A percentile compares a stretch with the other conserved stretches of the same genome.
These are phyloP conservation scores for Chytriomyces confervae DNA, from an alignment of 192 early-diverging fungal genomes.

Conservation along the genomic window DNA sequence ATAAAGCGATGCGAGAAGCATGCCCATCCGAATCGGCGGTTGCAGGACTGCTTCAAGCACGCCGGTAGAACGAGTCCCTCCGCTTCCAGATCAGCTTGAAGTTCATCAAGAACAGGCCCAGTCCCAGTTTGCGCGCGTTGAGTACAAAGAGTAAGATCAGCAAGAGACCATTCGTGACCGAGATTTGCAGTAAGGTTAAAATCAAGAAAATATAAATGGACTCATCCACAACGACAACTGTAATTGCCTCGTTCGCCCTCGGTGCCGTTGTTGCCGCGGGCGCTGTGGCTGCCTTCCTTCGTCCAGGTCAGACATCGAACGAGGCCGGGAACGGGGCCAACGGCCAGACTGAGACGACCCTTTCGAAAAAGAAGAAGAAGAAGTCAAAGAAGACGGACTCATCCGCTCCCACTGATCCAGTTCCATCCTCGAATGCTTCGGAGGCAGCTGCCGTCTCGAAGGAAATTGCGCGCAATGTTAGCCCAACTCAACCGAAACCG, in stretches of 20 bases:
- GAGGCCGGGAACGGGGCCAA: not conserved
- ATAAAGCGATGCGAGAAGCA: not conserved
- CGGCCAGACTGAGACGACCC: not conserved
- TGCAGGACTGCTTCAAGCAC: too few species aligned
- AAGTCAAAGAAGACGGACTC: not conserved
- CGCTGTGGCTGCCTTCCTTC: not conserved
- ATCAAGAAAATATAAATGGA: constrained; percentile 4
- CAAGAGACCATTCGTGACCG: not conserved
- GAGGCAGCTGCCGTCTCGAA: not conserved
- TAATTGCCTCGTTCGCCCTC: constrained; percentile 15
- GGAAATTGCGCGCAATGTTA: not conserved
- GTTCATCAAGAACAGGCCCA: too few species aligned
- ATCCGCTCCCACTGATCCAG: not conserved
- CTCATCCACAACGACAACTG: not conserved
- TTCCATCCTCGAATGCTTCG: not conserved
- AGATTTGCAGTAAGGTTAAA: not conserved
- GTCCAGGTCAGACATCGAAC: not conserved
- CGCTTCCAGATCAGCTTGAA: too few species aligned
- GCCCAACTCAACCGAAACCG: not conserved
- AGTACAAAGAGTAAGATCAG: too few species aligned
- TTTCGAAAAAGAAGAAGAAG: constrained; percentile 18
- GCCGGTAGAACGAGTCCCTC: too few species aligned
- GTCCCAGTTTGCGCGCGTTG: too few species aligned
- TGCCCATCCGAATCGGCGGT: too few species aligned
- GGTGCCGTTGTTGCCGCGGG: constrained; percentile 14